phyloP scores from a whole-genome alignment of 306 rosid genomes.

The Dryas alaskensis region DNA sequence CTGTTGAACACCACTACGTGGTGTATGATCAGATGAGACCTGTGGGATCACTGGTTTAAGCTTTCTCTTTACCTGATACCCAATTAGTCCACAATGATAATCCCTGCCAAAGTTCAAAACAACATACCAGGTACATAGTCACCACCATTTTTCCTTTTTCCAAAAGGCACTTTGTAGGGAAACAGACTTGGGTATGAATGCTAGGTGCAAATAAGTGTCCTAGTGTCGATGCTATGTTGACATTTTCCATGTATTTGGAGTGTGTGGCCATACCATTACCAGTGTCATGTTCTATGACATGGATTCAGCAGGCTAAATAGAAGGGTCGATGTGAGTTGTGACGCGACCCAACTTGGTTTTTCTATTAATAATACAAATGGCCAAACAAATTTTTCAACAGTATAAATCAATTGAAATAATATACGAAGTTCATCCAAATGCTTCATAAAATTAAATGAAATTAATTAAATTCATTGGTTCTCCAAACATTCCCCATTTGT shows the following conservation, averaged over 20 bases:
- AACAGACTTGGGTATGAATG: background rate
- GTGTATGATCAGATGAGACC: conserved; percentile 15
- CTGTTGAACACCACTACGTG: conserved; percentile 31
- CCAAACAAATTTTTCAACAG: background rate
- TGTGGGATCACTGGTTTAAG: conserved; percentile 14
- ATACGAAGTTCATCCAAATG: background rate
- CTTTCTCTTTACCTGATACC: conserved; percentile 52
- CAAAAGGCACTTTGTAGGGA: background rate
- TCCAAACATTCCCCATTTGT: background rate
- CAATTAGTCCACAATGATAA: conserved; percentile 59
- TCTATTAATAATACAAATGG: background rate
- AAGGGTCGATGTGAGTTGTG: background rate
- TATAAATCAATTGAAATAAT: background rate
- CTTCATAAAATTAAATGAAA: background rate
- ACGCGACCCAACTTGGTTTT: background rate
- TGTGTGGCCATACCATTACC: background rate
- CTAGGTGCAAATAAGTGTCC: background rate
- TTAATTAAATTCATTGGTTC: background rate
- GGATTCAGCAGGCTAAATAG: background rate
- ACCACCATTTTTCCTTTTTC: background rate
- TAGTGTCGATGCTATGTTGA: background rate
- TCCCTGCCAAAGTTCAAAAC: conserved; percentile 56
- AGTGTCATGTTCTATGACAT: background rate
- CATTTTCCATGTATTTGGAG: background rate
- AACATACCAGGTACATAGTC: conserved; percentile 9